Evolutionary conservation across 495 filamentous ascomycete species (phyloP).

Genomic region (Podospora comata): DNA sequence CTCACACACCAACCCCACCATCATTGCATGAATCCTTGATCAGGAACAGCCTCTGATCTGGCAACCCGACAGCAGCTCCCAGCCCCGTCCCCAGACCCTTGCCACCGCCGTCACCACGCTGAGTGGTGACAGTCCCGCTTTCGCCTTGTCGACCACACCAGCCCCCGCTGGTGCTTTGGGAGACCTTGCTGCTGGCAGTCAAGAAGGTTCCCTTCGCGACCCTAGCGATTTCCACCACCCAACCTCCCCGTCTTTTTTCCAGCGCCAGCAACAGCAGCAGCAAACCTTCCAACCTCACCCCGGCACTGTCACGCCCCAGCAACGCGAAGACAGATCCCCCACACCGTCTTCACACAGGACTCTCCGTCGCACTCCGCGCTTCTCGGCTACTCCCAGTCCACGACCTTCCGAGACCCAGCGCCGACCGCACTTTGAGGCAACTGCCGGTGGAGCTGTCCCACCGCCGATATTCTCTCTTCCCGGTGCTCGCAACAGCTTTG

Average conservation of each 20-base stretch:
- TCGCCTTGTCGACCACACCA: conserved; percentile 47
- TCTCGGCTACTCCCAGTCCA: conserved; percentile 43
- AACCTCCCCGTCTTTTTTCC: conserved; percentile 27
- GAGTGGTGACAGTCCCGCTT: conserved; percentile 37
- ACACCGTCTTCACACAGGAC: conserved; percentile 42
- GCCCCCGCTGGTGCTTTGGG: conserved; percentile 33
- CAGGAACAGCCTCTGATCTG: conserved; percentile 7
- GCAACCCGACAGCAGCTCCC: conserved; percentile 12
- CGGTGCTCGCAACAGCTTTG: conserved; percentile 25
- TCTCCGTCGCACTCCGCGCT: conserved; percentile 48
- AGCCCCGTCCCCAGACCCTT: conserved; percentile 7
- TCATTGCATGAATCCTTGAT: conserved; percentile 7
- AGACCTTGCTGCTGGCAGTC: conserved; percentile 43
- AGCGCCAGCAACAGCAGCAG: conserved; percentile 45
- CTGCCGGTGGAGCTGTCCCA: conserved; percentile 34
- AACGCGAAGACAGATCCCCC: conserved; percentile 29
- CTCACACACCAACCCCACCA: conserved; percentile 12
- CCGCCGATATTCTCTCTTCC: conserved; percentile 35
- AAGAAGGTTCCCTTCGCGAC: conserved; percentile 39
- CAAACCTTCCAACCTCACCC: conserved; percentile 30
- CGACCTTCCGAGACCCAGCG: conserved; percentile 31
- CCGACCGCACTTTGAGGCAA: conserved; percentile 36
- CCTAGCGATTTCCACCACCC: conserved; percentile 46
- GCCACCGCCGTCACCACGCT: conserved; percentile 30
- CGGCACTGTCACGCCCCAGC: conserved; percentile 26